phyloP scores from a whole-genome alignment of 2,329 filamentous ascomycete genomes.

The Xylaria sp. region DNA sequence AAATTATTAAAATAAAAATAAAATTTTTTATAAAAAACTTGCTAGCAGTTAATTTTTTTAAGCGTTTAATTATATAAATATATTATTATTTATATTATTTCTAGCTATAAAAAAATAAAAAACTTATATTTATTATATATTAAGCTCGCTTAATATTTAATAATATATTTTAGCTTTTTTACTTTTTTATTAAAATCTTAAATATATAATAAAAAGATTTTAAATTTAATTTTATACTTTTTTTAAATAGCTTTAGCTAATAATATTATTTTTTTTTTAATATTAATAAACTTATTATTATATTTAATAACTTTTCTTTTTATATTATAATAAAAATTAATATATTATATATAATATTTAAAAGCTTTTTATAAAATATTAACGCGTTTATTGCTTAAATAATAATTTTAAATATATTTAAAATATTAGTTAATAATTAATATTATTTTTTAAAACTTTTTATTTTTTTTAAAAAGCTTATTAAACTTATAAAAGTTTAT shows the following conservation, averaged over 20 bases:
- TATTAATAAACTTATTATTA: background rate
- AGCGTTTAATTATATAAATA: background rate
- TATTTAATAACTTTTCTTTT: background rate
- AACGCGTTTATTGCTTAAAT: background rate
- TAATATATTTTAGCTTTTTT: background rate
- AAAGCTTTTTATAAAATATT: background rate
- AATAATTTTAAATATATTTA: background rate
- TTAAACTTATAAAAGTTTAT: background rate
- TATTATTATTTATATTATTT: background rate
- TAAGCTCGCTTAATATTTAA: background rate
- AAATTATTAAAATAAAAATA: too few relatives aligned
- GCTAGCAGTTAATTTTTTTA: background rate
- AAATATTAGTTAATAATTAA: background rate
- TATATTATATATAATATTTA: background rate
- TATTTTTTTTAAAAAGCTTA: background rate
- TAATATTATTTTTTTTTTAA: background rate
- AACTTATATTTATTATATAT: background rate
- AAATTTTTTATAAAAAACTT: too few relatives aligned
- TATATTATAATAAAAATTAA: background rate
- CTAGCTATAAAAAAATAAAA: background rate
- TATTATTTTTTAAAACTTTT: background rate
- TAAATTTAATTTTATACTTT: background rate
- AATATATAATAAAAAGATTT: slow-evolving; percentile 3
- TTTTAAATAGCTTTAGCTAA: background rate
- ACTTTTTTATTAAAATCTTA: background rate